Evolutionary conservation across 1,284 basidiomycete species (phyloP).

Genomic region (Xanthoconium separans): DNA sequence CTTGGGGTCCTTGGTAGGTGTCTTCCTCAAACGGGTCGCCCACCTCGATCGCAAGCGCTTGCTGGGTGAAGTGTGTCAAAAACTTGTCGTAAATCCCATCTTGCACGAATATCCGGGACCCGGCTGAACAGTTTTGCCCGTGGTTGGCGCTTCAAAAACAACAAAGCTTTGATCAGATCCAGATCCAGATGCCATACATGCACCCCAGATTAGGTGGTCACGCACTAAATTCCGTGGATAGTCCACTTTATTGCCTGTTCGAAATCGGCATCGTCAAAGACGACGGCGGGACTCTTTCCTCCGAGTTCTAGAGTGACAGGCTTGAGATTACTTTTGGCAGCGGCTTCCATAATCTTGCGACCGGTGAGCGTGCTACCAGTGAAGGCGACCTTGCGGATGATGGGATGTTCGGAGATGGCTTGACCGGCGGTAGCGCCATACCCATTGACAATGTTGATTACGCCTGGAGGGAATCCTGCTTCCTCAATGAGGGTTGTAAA

Average conservation of each 20-base stretch:
- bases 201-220: not conserved
- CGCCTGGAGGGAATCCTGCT: slow-evolving; percentile 66
- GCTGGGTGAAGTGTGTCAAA: slow-evolving; percentile 44
- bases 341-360: slow-evolving; percentile 65
- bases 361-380: slow-evolving; percentile 63
- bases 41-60: no score
- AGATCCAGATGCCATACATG: not conserved
- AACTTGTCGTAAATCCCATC: slow-evolving; percentile 63
- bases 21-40: no score
- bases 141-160: slow-evolving; percentile 54
- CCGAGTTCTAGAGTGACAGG: slow-evolving; percentile 72
- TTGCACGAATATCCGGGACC: slow-evolving; percentile 71
- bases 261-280: slow-evolving; percentile 54
- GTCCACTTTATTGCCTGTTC: slow-evolving; percentile 65
- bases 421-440: slow-evolving; percentile 42
- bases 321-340: slow-evolving; percentile 69
- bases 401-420: slow-evolving; percentile 42
- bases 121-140: slow-evolving; percentile 70
- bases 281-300: slow-evolving; percentile 68
- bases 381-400: slow-evolving; percentile 49
- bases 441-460: slow-evolving; percentile 66
- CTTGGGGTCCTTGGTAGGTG: no score
- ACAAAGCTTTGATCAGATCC: not conserved
- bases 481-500: slow-evolving; percentile 27
- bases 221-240: slow-evolving; percentile 59